Conservation (phyloP, 1,284 basidiomycete genomes). For the Lentinus polychrous region DNA sequence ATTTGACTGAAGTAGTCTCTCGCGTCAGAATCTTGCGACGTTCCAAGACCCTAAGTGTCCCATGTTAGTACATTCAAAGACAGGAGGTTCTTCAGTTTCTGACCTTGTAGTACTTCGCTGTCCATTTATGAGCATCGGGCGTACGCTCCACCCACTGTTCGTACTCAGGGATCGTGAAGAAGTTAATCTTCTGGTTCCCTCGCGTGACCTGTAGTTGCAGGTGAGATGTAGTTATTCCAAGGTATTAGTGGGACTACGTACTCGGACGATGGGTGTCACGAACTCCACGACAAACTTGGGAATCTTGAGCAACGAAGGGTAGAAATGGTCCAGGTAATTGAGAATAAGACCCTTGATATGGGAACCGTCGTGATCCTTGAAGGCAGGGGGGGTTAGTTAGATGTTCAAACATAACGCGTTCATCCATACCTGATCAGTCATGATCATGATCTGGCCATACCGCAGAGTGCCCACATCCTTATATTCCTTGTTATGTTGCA, state of each 20-base stretch:
- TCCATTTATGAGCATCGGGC: constrained; percentile 81
- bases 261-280: constrained; percentile 96
- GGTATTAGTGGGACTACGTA: constrained; percentile 31
- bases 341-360: constrained; percentile 99
- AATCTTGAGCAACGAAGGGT: constrained; percentile 88
- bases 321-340: constrained; percentile 98
- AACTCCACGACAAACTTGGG: constrained; percentile 97
- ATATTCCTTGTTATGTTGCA: constrained; percentile 94
- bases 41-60: constrained; percentile 81
- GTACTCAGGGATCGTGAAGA: constrained; percentile 98
- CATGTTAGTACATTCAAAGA: not conserved
- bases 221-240: not conserved
- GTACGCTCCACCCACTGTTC: constrained; percentile 87
- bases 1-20: constrained; percentile 93
- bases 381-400: constrained; percentile 7
- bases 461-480: constrained; percentile 66
- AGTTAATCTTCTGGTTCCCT: constrained; percentile 77
- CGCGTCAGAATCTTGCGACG: constrained; percentile 83
- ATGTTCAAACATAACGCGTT: not conserved
- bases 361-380: constrained; percentile 97
- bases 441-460: constrained; percentile 98
- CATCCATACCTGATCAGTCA: constrained; percentile 92
- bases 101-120: constrained; percentile 95
- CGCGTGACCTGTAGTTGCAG: constrained; percentile 59
- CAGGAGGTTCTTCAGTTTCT: constrained; percentile 14